These are phyloP conservation scores for Phanerochaete sordida DNA, from an alignment of 768 basidiomycete genomes.

Conservation along the genomic window DNA sequence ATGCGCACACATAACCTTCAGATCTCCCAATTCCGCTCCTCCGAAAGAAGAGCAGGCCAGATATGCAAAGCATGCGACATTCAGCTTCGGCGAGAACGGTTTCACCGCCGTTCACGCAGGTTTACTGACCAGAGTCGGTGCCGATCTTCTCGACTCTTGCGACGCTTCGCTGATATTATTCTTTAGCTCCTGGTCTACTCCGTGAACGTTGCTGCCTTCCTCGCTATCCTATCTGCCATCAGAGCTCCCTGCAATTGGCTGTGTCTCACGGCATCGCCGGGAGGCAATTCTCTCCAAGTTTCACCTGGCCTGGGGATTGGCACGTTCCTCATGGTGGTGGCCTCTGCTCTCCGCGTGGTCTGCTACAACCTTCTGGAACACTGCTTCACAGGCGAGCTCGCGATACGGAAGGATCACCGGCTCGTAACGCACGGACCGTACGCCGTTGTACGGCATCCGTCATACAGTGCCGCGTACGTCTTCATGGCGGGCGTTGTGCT, in stretches of 20 bases:
- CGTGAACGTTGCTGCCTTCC: background rate
- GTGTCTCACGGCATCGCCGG: background rate
- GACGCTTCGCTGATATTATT: background rate
- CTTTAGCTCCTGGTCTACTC: background rate
- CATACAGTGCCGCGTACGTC: conserved; percentile 13
- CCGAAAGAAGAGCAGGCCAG: background rate
- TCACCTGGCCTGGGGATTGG: background rate
- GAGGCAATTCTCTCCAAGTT: too few species aligned
- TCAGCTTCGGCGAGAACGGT: background rate
- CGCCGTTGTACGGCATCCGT: conserved; percentile 20
- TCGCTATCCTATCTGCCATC: background rate
- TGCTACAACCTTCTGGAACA: conserved; percentile 10
- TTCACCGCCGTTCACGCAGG: background rate
- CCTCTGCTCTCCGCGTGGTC: background rate
- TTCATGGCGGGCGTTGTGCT: background rate
- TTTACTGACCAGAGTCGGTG: background rate
- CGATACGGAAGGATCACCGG: conserved; percentile 10
- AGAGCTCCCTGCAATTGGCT: background rate
- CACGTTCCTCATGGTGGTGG: background rate
- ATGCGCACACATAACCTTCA: background rate
- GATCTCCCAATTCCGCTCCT: background rate
- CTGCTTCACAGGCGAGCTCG: conserved; percentile 10
- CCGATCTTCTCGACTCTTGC: background rate
- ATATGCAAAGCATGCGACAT: background rate
- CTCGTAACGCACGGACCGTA: conserved; percentile 20